Evolutionary conservation across 148 eudicot species (phyloP), one percentile per base, ranked within the genome.

Genomic region (Spergularia marina): DNA sequence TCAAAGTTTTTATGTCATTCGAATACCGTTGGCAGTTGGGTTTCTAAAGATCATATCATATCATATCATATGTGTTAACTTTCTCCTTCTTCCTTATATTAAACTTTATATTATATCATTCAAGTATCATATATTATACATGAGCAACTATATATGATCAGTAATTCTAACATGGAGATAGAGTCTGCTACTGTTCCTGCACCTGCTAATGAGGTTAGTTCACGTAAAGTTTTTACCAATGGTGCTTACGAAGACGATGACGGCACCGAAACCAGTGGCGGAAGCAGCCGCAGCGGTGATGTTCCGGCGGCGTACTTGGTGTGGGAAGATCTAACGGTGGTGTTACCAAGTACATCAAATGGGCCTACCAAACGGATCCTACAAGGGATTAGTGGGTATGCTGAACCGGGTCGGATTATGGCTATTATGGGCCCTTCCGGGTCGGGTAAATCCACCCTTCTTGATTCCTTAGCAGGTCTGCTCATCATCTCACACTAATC

Each of bases 351-450:
- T 72, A 81, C 70, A 36, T 84, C 88, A 7, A 68, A 79, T 60
- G 89, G 84, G 51, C 88, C 89, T 6, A 82, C 87, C 7, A 91
- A 83, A 77, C 84, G 84, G 76, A 73, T 91, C 73, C 84, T 91
- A 2, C 79, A 80, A 68, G 88, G 88, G 65, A 73, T 89, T 3
- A 83, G 52, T 73, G 97, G 97, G 44, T 88, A 76, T 79, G 91
- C 91, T 62, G 87, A 89, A 67, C 97, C 97, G 21, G 98, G 94
- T 79, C 54, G 86, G 76, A 88, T 91, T 76, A 87, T 89, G 92
- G 98, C 94, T 73, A 88, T 93, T 52, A 91, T 93, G 96, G 96
- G 98, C 52, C 98, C 98, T 69, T 93, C 96, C 60, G 98, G 98
- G 17, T 92, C 96, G 9, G 98, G 98, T 77, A 92, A 92, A 77